Evolutionary conservation across 768 basidiomycete species (phyloP), one percentile per base, ranked within the genome.

Genomic region (Rhodotorula kratochvilovae): DNA sequence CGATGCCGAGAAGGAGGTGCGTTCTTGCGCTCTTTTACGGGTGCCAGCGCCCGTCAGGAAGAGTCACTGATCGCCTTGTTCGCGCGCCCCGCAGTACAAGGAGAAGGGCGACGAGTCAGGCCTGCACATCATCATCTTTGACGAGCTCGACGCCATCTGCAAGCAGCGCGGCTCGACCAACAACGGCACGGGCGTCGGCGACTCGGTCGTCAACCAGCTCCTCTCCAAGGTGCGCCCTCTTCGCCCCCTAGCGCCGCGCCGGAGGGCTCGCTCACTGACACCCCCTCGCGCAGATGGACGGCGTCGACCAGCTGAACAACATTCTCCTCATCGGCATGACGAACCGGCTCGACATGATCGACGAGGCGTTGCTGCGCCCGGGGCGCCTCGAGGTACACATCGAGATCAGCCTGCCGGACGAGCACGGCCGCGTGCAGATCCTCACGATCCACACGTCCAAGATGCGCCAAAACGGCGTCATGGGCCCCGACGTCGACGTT

Each of bases 321-420:
- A 95, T 99, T 71, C 89, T 99, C 77, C 90, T 99, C 76, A 99
- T 99, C 76, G 96, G 96, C 77, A 99, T 99, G 96, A 99, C 95
- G 57, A 98, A 99, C 81, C 89, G 96, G 70, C 82, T 87, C 54
- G 96, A 99, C 84, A 92, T 99, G 94, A 97, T 99, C 76, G 96
- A 99, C 78, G 96, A 99, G 79, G 96, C 95, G 15, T 85, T 98
- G 4, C 85, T 97, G 11, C 93, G 96, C 77, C 94, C 96, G 1
- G 96, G 96, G 54, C 94, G 96, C 84, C 88, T 99, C 58, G 96
- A 99, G 80, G 94, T 98, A 23, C 96, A 98, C 81, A 96, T 99
- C 89, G 96, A 99, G 82, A 98, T 99, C 71, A 97, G 94, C 5
- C 84, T 99, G 1, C 96, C 96, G 0, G 95, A 98, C 78, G 94